Conservation (phyloP, 768 basidiomycete genomes). For the Rubroboletus satanas region DNA sequence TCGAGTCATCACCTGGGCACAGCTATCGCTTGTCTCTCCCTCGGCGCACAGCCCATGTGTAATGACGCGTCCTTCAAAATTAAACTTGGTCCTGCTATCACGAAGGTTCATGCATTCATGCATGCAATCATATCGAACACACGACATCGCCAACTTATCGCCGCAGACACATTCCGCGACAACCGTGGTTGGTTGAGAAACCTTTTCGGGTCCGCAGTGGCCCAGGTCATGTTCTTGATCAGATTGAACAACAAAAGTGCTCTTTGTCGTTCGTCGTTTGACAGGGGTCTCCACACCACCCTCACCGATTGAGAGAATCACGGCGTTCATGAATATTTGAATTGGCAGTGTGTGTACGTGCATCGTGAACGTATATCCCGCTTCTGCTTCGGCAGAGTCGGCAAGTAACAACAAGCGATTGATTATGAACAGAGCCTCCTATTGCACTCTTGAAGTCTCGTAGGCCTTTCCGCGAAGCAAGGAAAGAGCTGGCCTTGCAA, state of each 20-base stretch:
- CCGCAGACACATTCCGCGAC: slow-evolving; percentile 8
- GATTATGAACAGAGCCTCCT: neutral
- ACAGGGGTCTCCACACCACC: neutral
- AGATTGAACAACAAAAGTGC: neutral
- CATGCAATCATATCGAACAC: neutral
- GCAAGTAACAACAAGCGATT: neutral
- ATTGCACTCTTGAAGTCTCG: neutral
- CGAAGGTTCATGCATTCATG: neutral
- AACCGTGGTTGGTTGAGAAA: neutral
- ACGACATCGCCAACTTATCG: slow-evolving; percentile 9
- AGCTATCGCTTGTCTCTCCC: neutral
- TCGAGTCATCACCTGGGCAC: slow-evolving; percentile 14
- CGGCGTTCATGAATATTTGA: neutral
- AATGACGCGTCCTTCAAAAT: neutral
- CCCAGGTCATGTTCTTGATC: slow-evolving; percentile 4
- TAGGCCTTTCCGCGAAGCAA: slow-evolving; percentile 21
- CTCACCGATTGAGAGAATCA: neutral
- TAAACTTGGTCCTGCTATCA: neutral
- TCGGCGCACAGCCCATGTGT: neutral
- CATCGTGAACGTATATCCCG: neutral
- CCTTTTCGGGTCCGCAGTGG: slow-evolving; percentile 9
- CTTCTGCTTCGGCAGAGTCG: neutral
- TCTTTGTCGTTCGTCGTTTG: neutral
- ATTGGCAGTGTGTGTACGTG: neutral
- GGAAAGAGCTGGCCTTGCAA: slow-evolving; percentile 7